Conservation (phyloP, 176 grass and related monocot genomes). For the Bolboschoenus planiculmis region DNA sequence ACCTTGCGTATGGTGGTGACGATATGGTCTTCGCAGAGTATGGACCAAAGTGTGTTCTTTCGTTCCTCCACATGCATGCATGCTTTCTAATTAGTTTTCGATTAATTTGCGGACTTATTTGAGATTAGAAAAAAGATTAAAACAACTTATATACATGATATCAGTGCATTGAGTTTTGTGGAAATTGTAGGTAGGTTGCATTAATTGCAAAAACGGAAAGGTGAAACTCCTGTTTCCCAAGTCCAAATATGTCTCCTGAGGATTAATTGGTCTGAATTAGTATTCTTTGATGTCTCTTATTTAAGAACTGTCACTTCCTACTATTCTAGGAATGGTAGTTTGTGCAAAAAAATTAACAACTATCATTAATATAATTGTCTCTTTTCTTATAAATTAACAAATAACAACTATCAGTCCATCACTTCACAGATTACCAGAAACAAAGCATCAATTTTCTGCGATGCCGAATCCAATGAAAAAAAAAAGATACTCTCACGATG, state of each 20-base stretch:
- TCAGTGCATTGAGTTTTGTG: not conserved
- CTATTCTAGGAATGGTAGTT: not conserved
- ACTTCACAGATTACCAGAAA: no score
- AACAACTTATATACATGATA: not conserved
- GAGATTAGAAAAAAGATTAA: no score
- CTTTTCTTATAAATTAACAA: no score
- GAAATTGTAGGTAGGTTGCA: not conserved
- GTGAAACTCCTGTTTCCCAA: not conserved
- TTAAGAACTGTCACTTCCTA: not conserved
- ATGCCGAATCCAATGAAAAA: no score
- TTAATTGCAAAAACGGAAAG: no score
- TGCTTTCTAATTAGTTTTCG: not conserved
- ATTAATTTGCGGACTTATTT: not conserved
- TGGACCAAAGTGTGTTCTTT: slow-evolving; percentile 13
- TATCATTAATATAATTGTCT: no score
- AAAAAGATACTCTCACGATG: no score
- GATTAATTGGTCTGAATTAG: not conserved
- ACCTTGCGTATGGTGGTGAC: slow-evolving; percentile 21
- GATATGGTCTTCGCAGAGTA: slow-evolving; percentile 26
- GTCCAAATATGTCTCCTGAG: not conserved
- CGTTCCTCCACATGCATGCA: not conserved
- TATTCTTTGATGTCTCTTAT: not conserved
- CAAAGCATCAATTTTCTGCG: no score
- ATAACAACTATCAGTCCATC: no score
- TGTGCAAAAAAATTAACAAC: not conserved